Conservation (phyloP, 2,329 filamentous ascomycete species). For the Akanthomyces dipterigenus region DNA sequence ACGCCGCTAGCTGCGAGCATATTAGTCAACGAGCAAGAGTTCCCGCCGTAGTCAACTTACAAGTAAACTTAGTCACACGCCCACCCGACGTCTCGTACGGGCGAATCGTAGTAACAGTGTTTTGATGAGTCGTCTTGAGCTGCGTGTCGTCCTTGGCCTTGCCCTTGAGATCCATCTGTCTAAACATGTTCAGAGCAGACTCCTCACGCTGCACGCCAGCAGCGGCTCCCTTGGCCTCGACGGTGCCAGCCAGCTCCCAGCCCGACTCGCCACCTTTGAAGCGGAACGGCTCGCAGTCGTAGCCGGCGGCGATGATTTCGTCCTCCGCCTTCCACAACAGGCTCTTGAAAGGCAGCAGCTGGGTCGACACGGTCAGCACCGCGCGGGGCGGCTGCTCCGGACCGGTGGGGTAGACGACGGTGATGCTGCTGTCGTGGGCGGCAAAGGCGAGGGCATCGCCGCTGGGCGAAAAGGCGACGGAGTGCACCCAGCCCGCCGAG, state of each 20-base stretch:
- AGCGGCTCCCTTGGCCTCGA: constrained; percentile 65
- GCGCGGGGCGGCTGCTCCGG: constrained; percentile 86
- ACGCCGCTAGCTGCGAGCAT: constrained; percentile 63
- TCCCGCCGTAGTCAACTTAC: constrained; percentile 45
- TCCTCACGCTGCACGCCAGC: constrained; percentile 68
- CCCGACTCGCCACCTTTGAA: constrained; percentile 72
- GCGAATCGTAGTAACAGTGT: constrained; percentile 83
- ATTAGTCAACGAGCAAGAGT: constrained; percentile 17
- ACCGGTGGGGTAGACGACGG: constrained; percentile 86
- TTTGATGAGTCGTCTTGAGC: constrained; percentile 92
- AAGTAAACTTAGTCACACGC: constrained; percentile 73
- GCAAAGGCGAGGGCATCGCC: constrained; percentile 92
- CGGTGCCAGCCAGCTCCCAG: constrained; percentile 76
- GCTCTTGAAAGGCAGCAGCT: constrained; percentile 86
- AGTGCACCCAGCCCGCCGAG: constrained; percentile 94
- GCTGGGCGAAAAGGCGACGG: constrained; percentile 84
- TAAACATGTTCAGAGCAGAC: constrained; percentile 95
- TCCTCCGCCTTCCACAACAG: constrained; percentile 86
- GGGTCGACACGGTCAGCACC: constrained; percentile 84
- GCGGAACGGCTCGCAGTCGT: constrained; percentile 84
- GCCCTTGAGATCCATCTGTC: constrained; percentile 96
- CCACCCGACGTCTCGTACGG: constrained; percentile 62
- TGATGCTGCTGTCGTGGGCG: constrained; percentile 93
- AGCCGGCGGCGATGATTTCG: constrained; percentile 92
- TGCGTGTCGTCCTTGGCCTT: constrained; percentile 88